Evolutionary conservation across 129 eudicot species (phyloP).

Genomic region (Chrysanthemum lavandulifolium): DNA sequence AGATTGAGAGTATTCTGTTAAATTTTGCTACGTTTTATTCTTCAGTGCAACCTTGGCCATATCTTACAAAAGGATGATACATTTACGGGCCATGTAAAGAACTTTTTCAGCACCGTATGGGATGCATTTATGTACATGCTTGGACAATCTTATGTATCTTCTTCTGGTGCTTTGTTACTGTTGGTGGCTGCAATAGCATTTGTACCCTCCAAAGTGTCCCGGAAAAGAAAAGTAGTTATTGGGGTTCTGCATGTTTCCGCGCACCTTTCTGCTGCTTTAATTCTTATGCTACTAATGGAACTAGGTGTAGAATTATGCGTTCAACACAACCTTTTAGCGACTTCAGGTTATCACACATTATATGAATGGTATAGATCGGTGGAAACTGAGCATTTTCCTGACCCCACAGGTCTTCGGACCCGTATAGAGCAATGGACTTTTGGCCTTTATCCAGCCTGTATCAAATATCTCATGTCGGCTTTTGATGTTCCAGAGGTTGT

Average conservation of each 20-base stretch:
- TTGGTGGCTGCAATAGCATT: conserved; percentile 64
- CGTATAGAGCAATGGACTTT: conserved; percentile 98
- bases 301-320: conserved; percentile 89
- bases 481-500: conserved; percentile 98
- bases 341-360: conserved; percentile 91
- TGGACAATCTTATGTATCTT: conserved; percentile 82
- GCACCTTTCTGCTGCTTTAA: conserved; percentile 85
- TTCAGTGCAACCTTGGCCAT: conserved; percentile 89
- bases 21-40: background rate
- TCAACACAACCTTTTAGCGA: conserved; percentile 79
- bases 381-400: conserved; percentile 98
- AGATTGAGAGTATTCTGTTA: background rate
- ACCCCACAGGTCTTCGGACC: conserved; percentile 92
- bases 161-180: conserved; percentile 64
- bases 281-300: conserved; percentile 90
- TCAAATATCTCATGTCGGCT: conserved; percentile 94
- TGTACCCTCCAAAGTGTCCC: conserved; percentile 83
- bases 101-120: conserved; percentile 79
- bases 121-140: conserved; percentile 77
- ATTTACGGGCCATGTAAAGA: conserved; percentile 74
- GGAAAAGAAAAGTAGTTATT: conserved; percentile 62
- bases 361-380: conserved; percentile 90
- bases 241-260: conserved; percentile 89
- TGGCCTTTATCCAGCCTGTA: conserved; percentile 98
- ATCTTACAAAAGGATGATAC: conserved; percentile 74